phyloP scores from a whole-genome alignment of 2,329 filamentous ascomycete genomes.

The Ascochyta rabiei region DNA sequence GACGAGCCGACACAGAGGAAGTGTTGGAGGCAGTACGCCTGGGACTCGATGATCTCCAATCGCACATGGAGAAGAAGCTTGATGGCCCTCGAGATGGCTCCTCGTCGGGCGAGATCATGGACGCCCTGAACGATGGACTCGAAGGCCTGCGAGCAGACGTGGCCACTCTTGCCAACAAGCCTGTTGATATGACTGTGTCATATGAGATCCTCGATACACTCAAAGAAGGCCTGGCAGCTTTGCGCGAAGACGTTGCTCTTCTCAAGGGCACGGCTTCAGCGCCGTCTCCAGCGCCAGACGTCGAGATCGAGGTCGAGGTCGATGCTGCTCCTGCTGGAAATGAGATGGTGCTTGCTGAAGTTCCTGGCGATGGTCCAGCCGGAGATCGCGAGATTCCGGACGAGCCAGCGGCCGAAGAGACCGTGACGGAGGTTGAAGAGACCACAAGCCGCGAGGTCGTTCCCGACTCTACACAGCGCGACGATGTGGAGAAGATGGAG shows the following conservation, averaged over 20 bases:
- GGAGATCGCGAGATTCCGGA: conserved; percentile 41
- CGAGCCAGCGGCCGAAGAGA: conserved; percentile 55
- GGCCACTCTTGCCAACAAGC: conserved; percentile 75
- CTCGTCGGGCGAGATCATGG: conserved; percentile 64
- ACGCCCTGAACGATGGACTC: conserved; percentile 71
- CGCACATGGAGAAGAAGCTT: conserved; percentile 59
- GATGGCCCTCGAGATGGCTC: conserved; percentile 58
- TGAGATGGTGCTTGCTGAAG: conserved; percentile 58
- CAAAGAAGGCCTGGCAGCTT: conserved; percentile 76
- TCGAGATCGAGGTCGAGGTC: conserved; percentile 58
- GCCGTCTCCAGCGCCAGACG: conserved; percentile 32
- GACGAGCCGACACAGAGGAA: conserved; percentile 55
- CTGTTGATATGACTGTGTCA: conserved; percentile 79
- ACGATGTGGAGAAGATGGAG: conserved; percentile 86
- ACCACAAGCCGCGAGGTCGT: conserved; percentile 50
- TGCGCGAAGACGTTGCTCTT: conserved; percentile 78
- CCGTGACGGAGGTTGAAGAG: conserved; percentile 14
- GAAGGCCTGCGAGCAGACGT: conserved; percentile 78
- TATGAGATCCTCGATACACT: conserved; percentile 90
- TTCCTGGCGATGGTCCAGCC: conserved; percentile 25
- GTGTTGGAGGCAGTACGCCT: conserved; percentile 56
- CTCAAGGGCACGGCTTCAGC: conserved; percentile 58
- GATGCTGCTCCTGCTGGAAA: conserved; percentile 54
- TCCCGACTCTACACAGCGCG: conserved; percentile 63
- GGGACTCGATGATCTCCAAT: conserved; percentile 57